phyloP scores from a whole-genome alignment of 352 stramenopile genomes.

The Phytopythium mirpurense region DNA sequence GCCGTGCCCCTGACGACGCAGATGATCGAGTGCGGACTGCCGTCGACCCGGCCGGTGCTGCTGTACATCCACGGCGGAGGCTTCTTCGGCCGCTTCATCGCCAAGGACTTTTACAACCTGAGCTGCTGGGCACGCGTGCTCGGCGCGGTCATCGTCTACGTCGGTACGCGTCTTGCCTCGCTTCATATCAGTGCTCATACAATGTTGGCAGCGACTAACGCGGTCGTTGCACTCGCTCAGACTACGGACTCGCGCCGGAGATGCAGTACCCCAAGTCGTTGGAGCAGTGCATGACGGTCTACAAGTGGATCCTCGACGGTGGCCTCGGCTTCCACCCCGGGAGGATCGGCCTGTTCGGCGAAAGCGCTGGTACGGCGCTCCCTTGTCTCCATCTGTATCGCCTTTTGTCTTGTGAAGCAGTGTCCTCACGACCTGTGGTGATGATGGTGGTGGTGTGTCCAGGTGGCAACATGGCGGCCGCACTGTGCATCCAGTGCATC shows the following conservation, averaged over 20 bases:
- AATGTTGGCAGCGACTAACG: conserved; percentile 1
- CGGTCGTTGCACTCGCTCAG: conserved; percentile 20
- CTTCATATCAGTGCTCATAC: too few relatives aligned
- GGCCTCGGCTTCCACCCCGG: conserved; percentile 67
- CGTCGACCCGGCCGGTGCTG: conserved; percentile 59
- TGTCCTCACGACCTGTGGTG: conserved; percentile 1
- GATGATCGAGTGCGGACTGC: conserved; percentile 73
- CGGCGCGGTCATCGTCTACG: conserved; percentile 83
- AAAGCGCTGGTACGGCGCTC: conserved; percentile 63
- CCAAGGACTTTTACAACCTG: conserved; percentile 78
- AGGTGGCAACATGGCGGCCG: conserved; percentile 85
- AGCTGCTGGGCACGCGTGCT: conserved; percentile 62
- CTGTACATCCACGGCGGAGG: conserved; percentile 86
- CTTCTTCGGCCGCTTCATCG: conserved; percentile 87
- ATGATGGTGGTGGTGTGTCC: conserved; percentile 1
- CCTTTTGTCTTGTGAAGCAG: too few relatives aligned
- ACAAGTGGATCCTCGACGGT: conserved; percentile 79
- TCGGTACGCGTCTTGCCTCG: conserved; percentile 56
- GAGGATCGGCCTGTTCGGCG: conserved; percentile 73
- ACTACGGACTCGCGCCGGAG: conserved; percentile 81
- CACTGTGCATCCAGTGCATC: conserved; percentile 81
- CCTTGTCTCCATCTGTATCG: not conserved
- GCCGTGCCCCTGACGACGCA: conserved; percentile 38
- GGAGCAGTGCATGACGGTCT: conserved; percentile 76
- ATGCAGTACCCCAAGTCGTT: conserved; percentile 76